Percentiles rank a stretch among this genome's conserved stretches.
Evolutionary conservation across 2,329 filamentous ascomycete genomes (phyloP).

Genomic region (Chalara sp.): DNA sequence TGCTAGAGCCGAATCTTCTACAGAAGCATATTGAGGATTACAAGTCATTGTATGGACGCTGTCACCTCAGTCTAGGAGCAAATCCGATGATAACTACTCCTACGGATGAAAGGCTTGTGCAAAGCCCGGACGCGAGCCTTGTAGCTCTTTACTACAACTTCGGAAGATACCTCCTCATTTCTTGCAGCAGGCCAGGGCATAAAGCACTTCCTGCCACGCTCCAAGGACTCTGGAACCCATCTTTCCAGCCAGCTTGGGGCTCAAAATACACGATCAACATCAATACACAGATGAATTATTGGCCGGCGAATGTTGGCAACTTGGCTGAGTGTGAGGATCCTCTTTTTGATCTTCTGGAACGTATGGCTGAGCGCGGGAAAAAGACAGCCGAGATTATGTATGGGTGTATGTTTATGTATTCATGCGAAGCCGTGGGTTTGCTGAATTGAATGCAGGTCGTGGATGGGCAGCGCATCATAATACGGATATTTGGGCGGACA

Average conservation of each 20-base stretch:
- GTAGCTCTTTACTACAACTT: constrained; percentile 31
- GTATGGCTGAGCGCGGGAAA: constrained; percentile 27
- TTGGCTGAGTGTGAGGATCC: constrained; percentile 32
- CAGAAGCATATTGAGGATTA: constrained; percentile 30
- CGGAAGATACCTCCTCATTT: constrained; percentile 33
- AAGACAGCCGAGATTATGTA: constrained; percentile 26
- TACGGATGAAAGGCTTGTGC: constrained; percentile 25
- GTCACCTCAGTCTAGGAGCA: constrained; percentile 24
- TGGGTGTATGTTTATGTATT: constrained; percentile 7
- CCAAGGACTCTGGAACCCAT: constrained; percentile 38
- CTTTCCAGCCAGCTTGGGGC: constrained; percentile 38
- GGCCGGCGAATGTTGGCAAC: constrained; percentile 29
- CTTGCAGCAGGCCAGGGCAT: constrained; percentile 23
- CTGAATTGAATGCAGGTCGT: neutral
- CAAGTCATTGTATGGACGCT: constrained; percentile 23
- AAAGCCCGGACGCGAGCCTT: constrained; percentile 13
- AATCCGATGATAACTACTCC: constrained; percentile 13
- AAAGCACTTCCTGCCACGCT: constrained; percentile 34
- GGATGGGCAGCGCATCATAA: constrained; percentile 28
- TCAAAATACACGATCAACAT: constrained; percentile 45
- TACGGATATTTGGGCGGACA: constrained; percentile 29
- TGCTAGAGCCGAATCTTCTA: constrained; percentile 16
- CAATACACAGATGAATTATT: constrained; percentile 48
- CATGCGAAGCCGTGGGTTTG: too few relatives aligned
- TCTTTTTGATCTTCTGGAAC: constrained; percentile 33